Evolutionary conservation across 2,329 filamentous ascomycete species (phyloP), one percentile per base, ranked within the genome.

Genomic region (Fusarium sp.): DNA sequence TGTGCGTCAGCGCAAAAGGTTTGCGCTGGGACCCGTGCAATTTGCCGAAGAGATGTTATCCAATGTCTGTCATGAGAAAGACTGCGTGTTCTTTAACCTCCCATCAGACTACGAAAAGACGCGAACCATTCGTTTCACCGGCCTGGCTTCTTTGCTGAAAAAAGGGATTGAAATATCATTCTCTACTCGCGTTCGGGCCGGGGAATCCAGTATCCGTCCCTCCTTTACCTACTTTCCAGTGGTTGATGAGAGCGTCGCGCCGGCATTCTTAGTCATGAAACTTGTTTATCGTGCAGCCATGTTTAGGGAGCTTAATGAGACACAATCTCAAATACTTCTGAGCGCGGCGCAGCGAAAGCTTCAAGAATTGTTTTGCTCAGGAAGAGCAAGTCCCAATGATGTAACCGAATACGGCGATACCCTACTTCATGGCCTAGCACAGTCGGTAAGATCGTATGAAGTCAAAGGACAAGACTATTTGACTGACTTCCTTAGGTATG

Each of bases 211-310:
- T 3, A 23, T 48, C 10, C 14, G 27, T 2, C 21, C 2, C 0
- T 48, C 45, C 1, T 48, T 48, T 10, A n/a, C 27, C 0, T 48
- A 18, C 15, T 48, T 48, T 31, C 45, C 45, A 9, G 1, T 31
- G 7, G 45, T 48, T 18, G 45, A 48, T 14, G 0, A 0, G 7
- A 0, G 1, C 0, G 27, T 18, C 2, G 45, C 27, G 3, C 27
- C 45, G 0, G 45, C 15, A 14, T 48, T 48, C 8, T 7, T 18
- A 18, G 10, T 48, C 1, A 12, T 48, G 0, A 1, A 4, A 1
- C 15, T 31, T n/a, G 21, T 29, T 5, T 0, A 0, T 2, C 0
- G 1, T 3, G 14, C 9, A 21, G 0, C 0, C 12, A 0, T 0
- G 0, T 12, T 21, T 9, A 0, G 1, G 5, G 2, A 3, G 7